A percentile compares a stretch with the other conserved stretches of the same genome.
Conservation (phyloP, 2,329 filamentous ascomycete species). For the Fusarium sulawesiense region DNA sequence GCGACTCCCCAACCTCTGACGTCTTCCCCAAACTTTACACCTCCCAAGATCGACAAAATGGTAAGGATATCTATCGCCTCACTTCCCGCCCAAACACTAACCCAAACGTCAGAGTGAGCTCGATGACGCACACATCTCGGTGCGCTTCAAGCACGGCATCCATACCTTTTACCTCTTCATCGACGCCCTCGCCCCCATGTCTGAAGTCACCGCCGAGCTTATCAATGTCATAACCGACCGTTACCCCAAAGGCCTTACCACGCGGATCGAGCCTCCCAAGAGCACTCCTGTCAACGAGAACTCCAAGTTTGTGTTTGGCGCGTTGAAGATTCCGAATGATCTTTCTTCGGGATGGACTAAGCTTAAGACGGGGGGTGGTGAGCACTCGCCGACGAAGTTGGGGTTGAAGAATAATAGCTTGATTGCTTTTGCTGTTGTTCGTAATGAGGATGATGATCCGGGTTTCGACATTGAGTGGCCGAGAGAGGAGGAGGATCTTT, state of each 20-base stretch:
- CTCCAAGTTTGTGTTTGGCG: constrained; percentile 59
- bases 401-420: constrained; percentile 60
- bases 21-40: constrained; percentile 1
- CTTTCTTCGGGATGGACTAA: constrained; percentile 62
- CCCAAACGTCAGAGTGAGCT: constrained; percentile 42
- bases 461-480: constrained; percentile 62
- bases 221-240: constrained; percentile 67
- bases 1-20: constrained; percentile 6
- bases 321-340: constrained; percentile 59
- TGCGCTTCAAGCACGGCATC: constrained; percentile 79
- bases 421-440: constrained; percentile 62
- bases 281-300: constrained; percentile 55
- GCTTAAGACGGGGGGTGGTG: constrained; percentile 53
- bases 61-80: not conserved
- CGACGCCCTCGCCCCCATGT: constrained; percentile 67
- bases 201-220: constrained; percentile 67
- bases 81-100: not conserved
- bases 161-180: constrained; percentile 77
- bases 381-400: constrained; percentile 55
- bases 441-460: constrained; percentile 54
- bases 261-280: constrained; percentile 48
- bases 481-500: constrained; percentile 55
- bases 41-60: constrained; percentile 32
- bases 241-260: constrained; percentile 65
- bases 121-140: constrained; percentile 67